These are phyloP conservation scores for Fusarium transvaalense DNA, from an alignment of 2,329 filamentous ascomycete species.

Conservation along the genomic window DNA sequence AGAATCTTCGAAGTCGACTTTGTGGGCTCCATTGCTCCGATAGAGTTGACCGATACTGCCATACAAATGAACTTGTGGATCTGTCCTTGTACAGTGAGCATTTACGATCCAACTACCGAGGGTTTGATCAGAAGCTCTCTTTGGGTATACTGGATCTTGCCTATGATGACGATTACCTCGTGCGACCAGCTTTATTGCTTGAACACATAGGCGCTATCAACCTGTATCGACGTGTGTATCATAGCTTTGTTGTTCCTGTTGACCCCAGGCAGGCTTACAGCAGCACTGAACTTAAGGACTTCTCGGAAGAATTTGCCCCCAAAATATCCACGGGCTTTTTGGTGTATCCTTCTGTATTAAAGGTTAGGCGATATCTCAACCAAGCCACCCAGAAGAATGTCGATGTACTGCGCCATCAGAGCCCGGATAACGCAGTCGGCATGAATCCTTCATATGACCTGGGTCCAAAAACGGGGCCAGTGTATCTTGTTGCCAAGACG, in stretches of 20 bases:
- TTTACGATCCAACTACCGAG: neutral
- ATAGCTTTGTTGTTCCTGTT: slow-evolving; percentile 31
- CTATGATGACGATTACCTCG: slow-evolving; percentile 40
- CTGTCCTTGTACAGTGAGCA: slow-evolving; percentile 37
- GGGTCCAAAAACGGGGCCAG: slow-evolving; percentile 27
- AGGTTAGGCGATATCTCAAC: slow-evolving; percentile 4
- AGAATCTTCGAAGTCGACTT: slow-evolving; percentile 37
- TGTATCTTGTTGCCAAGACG: slow-evolving; percentile 35
- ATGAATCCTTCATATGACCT: neutral
- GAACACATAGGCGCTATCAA: slow-evolving; percentile 34
- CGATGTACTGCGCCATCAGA: slow-evolving; percentile 36
- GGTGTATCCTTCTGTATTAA: neutral
- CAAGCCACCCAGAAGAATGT: slow-evolving; percentile 25
- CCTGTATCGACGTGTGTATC: slow-evolving; percentile 39
- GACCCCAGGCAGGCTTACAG: slow-evolving; percentile 22
- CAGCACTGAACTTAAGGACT: neutral
- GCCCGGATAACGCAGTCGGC: slow-evolving; percentile 27
- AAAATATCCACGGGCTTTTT: neutral
- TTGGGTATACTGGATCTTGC: slow-evolving; percentile 43
- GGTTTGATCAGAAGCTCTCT: slow-evolving; percentile 17
- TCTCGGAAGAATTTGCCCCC: neutral
- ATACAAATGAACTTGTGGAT: slow-evolving; percentile 37
- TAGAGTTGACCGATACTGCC: slow-evolving; percentile 42
- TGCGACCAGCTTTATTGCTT: slow-evolving; percentile 40
- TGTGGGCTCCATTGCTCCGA: slow-evolving; percentile 31